phyloP scores from a whole-genome alignment of 768 basidiomycete species.

The Suillus subalutaceus region DNA sequence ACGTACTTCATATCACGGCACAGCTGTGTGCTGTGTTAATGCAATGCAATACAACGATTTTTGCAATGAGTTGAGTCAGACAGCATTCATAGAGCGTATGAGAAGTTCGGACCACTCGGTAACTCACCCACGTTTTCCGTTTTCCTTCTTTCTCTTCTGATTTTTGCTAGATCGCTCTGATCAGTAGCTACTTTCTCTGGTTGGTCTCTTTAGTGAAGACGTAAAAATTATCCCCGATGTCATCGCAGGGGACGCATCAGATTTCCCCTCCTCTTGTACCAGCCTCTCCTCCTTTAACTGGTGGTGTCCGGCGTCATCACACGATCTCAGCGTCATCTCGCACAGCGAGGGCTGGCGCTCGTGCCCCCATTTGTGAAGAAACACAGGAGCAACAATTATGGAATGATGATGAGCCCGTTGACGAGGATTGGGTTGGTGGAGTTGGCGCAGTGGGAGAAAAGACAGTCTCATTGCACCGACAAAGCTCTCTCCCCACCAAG shows the following conservation, averaged over 20 bases:
- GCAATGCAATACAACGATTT: background rate
- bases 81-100: slow-evolving; percentile 2
- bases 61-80: background rate
- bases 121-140: slow-evolving; percentile 7
- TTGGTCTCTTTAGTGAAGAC: slow-evolving; percentile 12
- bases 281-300: slow-evolving; percentile 39
- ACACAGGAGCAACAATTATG: slow-evolving; percentile 56
- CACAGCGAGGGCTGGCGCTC: slow-evolving; percentile 58
- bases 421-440: slow-evolving; percentile 79
- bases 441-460: slow-evolving; percentile 86
- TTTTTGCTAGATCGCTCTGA: slow-evolving; percentile 12
- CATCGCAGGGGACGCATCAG: slow-evolving; percentile 39
- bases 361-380: slow-evolving; percentile 71
- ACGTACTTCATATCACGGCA: background rate
- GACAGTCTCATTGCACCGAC: slow-evolving; percentile 68
- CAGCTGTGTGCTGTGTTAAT: background rate
- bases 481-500: slow-evolving; percentile 78
- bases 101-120: slow-evolving; percentile 5
- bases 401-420: slow-evolving; percentile 79
- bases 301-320: slow-evolving; percentile 74
- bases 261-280: slow-evolving; percentile 46
- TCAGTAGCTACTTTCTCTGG: slow-evolving; percentile 5
- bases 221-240: slow-evolving; percentile 31
- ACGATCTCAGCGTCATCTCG: slow-evolving; percentile 81
- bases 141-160: slow-evolving; percentile 14